phyloP scores from a whole-genome alignment of 2,329 filamentous ascomycete genomes.

The Cryphonectria carpinicola region DNA sequence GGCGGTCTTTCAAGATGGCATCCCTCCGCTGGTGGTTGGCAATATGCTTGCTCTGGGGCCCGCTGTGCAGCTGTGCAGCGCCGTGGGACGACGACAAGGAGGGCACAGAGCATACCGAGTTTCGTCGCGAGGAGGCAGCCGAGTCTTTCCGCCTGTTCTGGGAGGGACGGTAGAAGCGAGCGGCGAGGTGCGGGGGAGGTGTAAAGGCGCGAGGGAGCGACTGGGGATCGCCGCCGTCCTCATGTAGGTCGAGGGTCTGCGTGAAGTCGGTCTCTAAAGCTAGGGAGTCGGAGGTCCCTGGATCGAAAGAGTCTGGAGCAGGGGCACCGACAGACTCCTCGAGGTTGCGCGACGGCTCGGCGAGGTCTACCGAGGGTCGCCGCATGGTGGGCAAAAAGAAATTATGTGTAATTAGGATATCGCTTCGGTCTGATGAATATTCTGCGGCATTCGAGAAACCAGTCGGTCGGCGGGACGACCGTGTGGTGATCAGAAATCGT shows the following conservation, averaged over 20 bases:
- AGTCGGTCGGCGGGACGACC: not conserved
- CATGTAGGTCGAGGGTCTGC: slow-evolving; percentile 26
- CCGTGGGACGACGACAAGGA: slow-evolving; percentile 67
- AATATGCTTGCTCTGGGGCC: slow-evolving; percentile 75
- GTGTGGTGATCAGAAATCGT: not conserved
- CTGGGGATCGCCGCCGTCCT: slow-evolving; percentile 29
- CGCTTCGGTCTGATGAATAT: not conserved
- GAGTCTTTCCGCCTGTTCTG: slow-evolving; percentile 73
- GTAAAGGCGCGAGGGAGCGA: slow-evolving; percentile 49
- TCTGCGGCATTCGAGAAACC: not conserved
- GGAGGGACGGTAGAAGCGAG: slow-evolving; percentile 73
- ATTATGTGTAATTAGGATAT: slow-evolving; percentile 44
- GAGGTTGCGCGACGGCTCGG: slow-evolving; percentile 37
- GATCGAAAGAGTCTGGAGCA: slow-evolving; percentile 31
- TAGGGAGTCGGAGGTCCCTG: slow-evolving; percentile 31
- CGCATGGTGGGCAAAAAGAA: slow-evolving; percentile 47
- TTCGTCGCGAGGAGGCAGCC: slow-evolving; percentile 76
- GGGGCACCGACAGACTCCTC: slow-evolving; percentile 37
- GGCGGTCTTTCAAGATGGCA: slow-evolving; percentile 80
- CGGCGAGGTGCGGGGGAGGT: slow-evolving; percentile 76
- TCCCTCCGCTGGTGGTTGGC: slow-evolving; percentile 79
- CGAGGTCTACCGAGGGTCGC: slow-evolving; percentile 37
- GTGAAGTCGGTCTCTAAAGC: slow-evolving; percentile 29
- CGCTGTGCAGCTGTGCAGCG: slow-evolving; percentile 53
- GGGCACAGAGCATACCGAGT: slow-evolving; percentile 77